A percentile compares a stretch with the other conserved stretches of the same genome.
Conservation (phyloP, 2,329 filamentous ascomycete species). For the Zelopaecilomyces penicillatus region DNA sequence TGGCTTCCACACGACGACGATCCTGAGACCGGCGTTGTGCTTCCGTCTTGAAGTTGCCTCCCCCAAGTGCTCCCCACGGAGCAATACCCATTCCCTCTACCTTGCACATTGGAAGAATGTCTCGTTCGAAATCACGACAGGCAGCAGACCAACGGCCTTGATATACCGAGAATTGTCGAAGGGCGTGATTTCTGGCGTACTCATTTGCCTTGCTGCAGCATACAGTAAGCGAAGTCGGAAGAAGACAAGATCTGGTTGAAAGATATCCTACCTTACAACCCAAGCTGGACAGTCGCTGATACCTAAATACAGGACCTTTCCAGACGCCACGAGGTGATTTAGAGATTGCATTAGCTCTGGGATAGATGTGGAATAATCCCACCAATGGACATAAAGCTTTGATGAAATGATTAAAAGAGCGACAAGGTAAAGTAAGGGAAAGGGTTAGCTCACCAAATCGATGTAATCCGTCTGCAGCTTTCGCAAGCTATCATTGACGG, state of each 20-base stretch:
- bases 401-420: not conserved
- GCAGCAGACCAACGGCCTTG: slow-evolving; percentile 34
- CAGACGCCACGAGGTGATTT: slow-evolving; percentile 48
- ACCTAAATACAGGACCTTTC: slow-evolving; percentile 59
- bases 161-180: slow-evolving; percentile 55
- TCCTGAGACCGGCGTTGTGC: slow-evolving; percentile 25
- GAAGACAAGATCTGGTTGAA: too few species aligned
- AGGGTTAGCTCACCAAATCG: slow-evolving; percentile 41
- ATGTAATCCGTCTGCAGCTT: slow-evolving; percentile 62
- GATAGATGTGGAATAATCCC: slow-evolving; percentile 60
- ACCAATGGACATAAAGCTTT: slow-evolving; percentile 55
- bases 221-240: not conserved
- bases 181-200: slow-evolving; percentile 62
- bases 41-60: slow-evolving; percentile 37
- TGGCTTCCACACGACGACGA: slow-evolving; percentile 32
- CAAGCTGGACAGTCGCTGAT: slow-evolving; percentile 63
- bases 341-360: slow-evolving; percentile 61
- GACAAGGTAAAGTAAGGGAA: not conserved
- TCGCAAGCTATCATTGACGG: slow-evolving; percentile 46
- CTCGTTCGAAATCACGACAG: slow-evolving; percentile 31
- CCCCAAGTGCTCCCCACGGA: slow-evolving; percentile 51
- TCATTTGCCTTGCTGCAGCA: slow-evolving; percentile 48
- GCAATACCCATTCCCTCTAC: slow-evolving; percentile 42
- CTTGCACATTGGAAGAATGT: slow-evolving; percentile 36
- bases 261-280: slow-evolving; percentile 41